Evolutionary conservation across 2,329 filamentous ascomycete genomes (phyloP).

Genomic region (Colletotrichum aenigma): DNA sequence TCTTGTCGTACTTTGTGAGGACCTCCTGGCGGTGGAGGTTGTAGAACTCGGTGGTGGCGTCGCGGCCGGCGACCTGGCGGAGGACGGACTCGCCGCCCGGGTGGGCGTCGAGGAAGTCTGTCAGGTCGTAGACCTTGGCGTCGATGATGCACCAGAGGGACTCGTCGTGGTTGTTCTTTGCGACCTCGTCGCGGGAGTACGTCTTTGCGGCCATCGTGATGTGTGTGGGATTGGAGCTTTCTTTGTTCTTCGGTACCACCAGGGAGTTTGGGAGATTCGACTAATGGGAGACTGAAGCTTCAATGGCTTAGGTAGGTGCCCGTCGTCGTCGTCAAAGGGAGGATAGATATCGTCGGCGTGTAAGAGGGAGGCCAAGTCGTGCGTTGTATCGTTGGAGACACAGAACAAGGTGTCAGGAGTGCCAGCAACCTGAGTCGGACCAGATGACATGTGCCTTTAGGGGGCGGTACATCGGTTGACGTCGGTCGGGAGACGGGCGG

Average conservation of each 20-base stretch:
- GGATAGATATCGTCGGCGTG: background rate
- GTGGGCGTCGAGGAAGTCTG: conserved; percentile 84
- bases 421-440: background rate
- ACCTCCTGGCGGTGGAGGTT: conserved; percentile 92
- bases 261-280: background rate
- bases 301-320: background rate
- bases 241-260: background rate
- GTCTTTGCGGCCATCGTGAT: conserved; percentile 46
- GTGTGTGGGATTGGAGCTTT: background rate
- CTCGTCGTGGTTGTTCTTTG: conserved; percentile 76
- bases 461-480: conserved; percentile 7
- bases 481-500: background rate
- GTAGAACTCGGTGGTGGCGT: conserved; percentile 86
- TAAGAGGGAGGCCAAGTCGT: background rate
- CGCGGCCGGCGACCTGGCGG: conserved; percentile 78
- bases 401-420: background rate
- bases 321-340: background rate
- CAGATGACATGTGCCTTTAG: background rate
- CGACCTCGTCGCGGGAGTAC: conserved; percentile 69
- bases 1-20: conserved; percentile 75
- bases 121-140: conserved; percentile 84
- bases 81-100: conserved; percentile 83
- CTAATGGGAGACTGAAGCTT: background rate
- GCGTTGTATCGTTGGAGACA: background rate
- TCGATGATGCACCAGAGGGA: conserved; percentile 86